phyloP scores from a whole-genome alignment of 1,139 yeast species.

The Hansenula sp. region DNA sequence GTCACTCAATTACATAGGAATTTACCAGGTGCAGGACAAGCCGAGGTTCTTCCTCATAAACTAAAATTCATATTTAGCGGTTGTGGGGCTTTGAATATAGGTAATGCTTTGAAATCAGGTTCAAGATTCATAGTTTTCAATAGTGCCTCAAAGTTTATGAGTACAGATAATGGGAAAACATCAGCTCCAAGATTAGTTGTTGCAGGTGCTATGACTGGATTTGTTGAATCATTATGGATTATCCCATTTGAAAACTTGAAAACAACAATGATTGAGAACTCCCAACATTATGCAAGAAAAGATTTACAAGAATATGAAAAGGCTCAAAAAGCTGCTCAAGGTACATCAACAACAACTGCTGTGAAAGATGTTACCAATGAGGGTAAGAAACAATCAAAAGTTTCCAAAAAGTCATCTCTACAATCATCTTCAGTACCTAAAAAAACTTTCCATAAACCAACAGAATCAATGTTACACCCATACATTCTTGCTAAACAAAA shows the following conservation, averaged over 20 bases:
- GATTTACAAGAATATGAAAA: constrained; percentile 6
- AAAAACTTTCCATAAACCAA: constrained; percentile 21
- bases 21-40: constrained; percentile 35
- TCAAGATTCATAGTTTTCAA: constrained; percentile 74
- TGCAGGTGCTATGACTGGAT: constrained; percentile 86
- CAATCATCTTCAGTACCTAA: constrained; percentile 3
- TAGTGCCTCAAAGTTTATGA: constrained; percentile 73
- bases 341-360: not conserved
- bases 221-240: constrained; percentile 74
- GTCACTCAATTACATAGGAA: constrained; percentile 58
- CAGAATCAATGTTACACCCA: constrained; percentile 17
- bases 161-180: constrained; percentile 47
- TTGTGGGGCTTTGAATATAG: constrained; percentile 73
- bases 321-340: constrained; percentile 3
- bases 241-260: constrained; percentile 92
- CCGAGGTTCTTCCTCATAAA: constrained; percentile 36
- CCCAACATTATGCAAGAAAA: constrained; percentile 11
- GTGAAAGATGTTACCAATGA: not conserved
- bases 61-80: constrained; percentile 64
- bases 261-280: constrained; percentile 78
- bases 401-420: not conserved
- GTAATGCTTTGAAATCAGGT: constrained; percentile 68
- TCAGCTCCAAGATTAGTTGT: constrained; percentile 71
- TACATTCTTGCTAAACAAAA: constrained; percentile 26
- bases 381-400: too few species aligned